Evolutionary conservation across 768 basidiomycete species (phyloP).

Genomic region (Mycena belliarum): DNA sequence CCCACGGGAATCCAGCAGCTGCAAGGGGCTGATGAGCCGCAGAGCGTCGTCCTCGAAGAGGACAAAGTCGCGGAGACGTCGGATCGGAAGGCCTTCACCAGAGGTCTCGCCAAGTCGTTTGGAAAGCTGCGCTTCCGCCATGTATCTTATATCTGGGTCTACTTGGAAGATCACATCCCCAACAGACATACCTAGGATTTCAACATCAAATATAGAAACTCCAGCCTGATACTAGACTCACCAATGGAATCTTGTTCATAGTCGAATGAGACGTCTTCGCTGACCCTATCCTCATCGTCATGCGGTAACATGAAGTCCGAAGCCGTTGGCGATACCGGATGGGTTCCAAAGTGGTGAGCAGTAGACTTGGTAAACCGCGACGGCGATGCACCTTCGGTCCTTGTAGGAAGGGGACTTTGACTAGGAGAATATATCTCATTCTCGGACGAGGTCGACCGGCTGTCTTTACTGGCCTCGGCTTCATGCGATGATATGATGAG

Average conservation of each 20-base stretch:
- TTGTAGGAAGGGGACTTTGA: too few relatives aligned
- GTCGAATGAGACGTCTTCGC: too few relatives aligned
- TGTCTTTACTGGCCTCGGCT: background rate
- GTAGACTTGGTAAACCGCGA: too few relatives aligned
- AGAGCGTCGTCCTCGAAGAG: conserved; percentile 45
- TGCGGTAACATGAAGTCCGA: too few relatives aligned
- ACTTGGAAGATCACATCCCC: background rate
- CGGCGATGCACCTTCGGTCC: too few relatives aligned
- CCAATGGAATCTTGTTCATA: background rate
- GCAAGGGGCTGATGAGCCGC: conserved; percentile 41
- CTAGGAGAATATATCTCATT: too few relatives aligned
- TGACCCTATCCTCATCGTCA: too few relatives aligned
- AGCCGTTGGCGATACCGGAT: too few relatives aligned
- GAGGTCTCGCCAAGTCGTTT: conserved; percentile 1
- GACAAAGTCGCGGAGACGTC: conserved; percentile 53
- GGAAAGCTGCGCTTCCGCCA: conserved; percentile 41
- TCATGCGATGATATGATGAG: background rate
- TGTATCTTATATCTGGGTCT: conserved; percentile 11
- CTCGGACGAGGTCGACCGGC: background rate
- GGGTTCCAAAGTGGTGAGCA: too few relatives aligned
- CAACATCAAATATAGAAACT: background rate
- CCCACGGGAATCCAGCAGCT: conserved; percentile 40
- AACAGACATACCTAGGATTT: background rate
- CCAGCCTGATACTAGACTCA: background rate
- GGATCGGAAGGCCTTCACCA: conserved; percentile 52